Conservation (phyloP, 2,329 filamentous ascomycete genomes). For the Thielaviopsis punctulata region DNA sequence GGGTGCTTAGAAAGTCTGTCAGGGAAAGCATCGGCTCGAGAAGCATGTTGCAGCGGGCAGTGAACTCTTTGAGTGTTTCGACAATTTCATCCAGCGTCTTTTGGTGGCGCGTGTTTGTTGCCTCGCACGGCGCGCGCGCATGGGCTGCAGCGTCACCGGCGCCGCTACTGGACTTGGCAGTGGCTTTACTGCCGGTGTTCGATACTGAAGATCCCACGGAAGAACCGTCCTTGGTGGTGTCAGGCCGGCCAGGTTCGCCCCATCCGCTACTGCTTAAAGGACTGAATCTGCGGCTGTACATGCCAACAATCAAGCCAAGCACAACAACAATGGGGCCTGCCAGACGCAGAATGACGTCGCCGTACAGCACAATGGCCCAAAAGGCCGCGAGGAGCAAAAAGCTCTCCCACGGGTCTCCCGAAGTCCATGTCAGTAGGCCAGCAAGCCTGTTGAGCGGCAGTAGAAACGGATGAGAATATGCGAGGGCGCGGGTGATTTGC, state of each 20-base stretch:
- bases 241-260: conserved; percentile 28
- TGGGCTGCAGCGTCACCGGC: conserved; percentile 19
- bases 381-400: conserved; percentile 74
- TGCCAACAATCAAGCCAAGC: conserved; percentile 62
- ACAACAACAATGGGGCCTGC: conserved; percentile 75
- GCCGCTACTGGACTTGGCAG: conserved; percentile 14
- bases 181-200: conserved; percentile 17
- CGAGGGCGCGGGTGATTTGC: conserved; percentile 81
- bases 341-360: conserved; percentile 62
- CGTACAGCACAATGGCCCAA: conserved; percentile 76
- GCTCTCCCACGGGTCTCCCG: conserved; percentile 88
- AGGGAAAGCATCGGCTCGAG: conserved; percentile 76
- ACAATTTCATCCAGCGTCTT: conserved; percentile 97
- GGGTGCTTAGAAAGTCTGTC: conserved; percentile 85
- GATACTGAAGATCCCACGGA: conserved; percentile 13
- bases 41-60: conserved; percentile 77
- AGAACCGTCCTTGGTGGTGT: conserved; percentile 2
- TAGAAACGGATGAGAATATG: conserved; percentile 90
- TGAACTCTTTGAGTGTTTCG: conserved; percentile 80
- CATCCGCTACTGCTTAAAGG: conserved; percentile 75
- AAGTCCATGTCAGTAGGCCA: conserved; percentile 85
- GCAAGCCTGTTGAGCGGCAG: conserved; percentile 72
- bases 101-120: conserved; percentile 56
- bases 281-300: conserved; percentile 83
- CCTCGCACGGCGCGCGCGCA: conserved; percentile 27